phyloP scores from a whole-genome alignment of 495 filamentous ascomycete genomes.

The Hypoxylon fragiforme region DNA sequence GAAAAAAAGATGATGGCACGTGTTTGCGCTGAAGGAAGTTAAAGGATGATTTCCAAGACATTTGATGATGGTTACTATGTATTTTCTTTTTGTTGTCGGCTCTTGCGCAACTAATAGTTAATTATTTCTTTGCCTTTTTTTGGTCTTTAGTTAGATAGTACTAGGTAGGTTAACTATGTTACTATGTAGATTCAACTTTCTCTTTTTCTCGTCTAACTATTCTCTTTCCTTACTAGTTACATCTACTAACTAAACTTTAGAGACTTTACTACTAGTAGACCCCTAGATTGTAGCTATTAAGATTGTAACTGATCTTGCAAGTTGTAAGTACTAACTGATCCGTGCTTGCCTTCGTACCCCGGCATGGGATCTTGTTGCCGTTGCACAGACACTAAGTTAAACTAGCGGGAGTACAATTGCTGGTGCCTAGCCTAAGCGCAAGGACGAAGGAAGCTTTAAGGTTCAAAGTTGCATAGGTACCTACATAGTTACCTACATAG shows the following conservation, averaged over 20 bases:
- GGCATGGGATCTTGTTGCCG: constrained; percentile 10
- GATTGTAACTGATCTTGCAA: too few species aligned
- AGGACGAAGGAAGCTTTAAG: not conserved
- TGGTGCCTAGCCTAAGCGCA: constrained; percentile 16
- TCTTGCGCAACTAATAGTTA: constrained; percentile 17
- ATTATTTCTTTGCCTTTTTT: not conserved
- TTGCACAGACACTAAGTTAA: constrained; percentile 11
- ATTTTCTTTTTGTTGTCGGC: constrained; percentile 19
- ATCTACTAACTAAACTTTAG: too few species aligned
- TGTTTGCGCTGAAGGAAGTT: constrained; percentile 14
- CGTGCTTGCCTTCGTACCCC: constrained; percentile 9
- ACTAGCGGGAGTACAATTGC: constrained; percentile 3
- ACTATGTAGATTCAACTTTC: too few species aligned
- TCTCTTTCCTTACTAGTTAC: too few species aligned
- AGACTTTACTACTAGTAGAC: too few species aligned
- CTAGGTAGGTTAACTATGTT: too few species aligned
- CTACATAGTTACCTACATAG: not conserved
- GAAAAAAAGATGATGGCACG: constrained; percentile 1
- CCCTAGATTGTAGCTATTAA: too few species aligned
- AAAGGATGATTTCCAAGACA: constrained; percentile 4
- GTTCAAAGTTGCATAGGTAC: not conserved
- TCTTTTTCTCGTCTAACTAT: too few species aligned
- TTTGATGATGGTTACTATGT: too few species aligned
- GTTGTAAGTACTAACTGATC: not conserved
- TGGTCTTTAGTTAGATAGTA: not conserved